Percentiles rank a stretch among this genome's conserved stretches.
Evolutionary conservation across 2,329 filamentous ascomycete species (phyloP).

Genomic region (Colletotrichum truncatum): DNA sequence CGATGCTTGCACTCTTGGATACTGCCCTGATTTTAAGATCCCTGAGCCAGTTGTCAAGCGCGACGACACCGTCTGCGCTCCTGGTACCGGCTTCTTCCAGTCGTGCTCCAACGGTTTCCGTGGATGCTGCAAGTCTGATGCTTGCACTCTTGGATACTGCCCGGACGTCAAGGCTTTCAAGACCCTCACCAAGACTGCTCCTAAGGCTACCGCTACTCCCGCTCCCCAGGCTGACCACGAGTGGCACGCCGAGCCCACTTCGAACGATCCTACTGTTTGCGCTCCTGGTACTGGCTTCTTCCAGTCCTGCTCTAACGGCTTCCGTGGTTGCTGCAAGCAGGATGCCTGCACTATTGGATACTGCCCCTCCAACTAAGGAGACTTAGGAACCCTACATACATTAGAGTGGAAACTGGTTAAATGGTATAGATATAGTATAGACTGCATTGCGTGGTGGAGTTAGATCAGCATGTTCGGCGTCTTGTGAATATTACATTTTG

Average conservation of each 20-base stretch:
- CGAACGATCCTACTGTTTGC: slow-evolving; percentile 17
- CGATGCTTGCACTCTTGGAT: slow-evolving; percentile 13
- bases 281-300: slow-evolving; percentile 22
- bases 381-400: no score
- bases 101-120: slow-evolving; percentile 21
- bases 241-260: background rate
- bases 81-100: slow-evolving; percentile 22
- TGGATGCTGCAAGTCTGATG: slow-evolving; percentile 20
- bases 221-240: background rate
- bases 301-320: slow-evolving; percentile 25
- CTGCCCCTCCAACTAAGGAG: slow-evolving; percentile 25
- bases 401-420: background rate
- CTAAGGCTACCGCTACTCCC: background rate
- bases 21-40: slow-evolving; percentile 3
- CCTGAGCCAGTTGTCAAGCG: background rate
- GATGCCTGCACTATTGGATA: slow-evolving; percentile 25
- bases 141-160: slow-evolving; percentile 22
- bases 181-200: background rate
- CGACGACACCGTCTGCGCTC: slow-evolving; percentile 6
- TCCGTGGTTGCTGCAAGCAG: slow-evolving; percentile 22
- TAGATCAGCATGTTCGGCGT: slow-evolving; percentile 8
- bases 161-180: slow-evolving; percentile 19
- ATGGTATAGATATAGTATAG: background rate
- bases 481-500: background rate
- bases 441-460: slow-evolving; percentile 3